Base-by-base conservation (phyloP, 2,329 filamentous ascomycete species). In the Fusarium gaditjirri region DNA sequence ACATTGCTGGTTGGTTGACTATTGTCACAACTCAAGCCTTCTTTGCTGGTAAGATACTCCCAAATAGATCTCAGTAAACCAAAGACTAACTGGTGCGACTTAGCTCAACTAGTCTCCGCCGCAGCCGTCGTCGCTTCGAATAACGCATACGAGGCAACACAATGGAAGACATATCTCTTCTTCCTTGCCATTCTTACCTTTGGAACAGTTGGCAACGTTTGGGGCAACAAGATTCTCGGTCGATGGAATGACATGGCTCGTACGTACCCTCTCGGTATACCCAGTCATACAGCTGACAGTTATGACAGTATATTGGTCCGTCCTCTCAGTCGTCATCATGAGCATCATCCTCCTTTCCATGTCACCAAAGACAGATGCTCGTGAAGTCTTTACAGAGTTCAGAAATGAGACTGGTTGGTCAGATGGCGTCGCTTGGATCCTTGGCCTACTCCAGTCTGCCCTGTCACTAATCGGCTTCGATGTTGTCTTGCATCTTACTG, bases 371-470 rank as follows among this genome's bases (percentile, higher is more conserved):
- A 83, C 83, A 12, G 76, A 80, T 27, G 81, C 83, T 1, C 70
- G 75, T 4, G 84, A 81, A 67, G 84, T 86, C 14, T 86, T 86
- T 64, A 78, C 80, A 7, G 76, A 82, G 12, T 86, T 85, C 52
- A 74, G 74, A 12, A 86, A 87, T 70, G 79, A 80, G 38, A 84
- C 82, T 3, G 83, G 83, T 1, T 86, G 84, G 84, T 76, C 81
- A 2, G 82, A 85, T 52, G 85, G 84, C 3, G 75, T 86, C 25
- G 78, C 84, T 2, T 87, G 85, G 85, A 81, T 86, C 12, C 77
- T 86, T 2, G 84, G 85, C 1, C 74, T 86, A 3, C 75, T 86
- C 3, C 85, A 84, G 68, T 81, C 77, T 7, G 78, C 79, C 0
- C 60, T 81, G 0, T 78, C 77, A 21, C 77, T 82, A 4, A 81